Evolutionary conservation across 768 basidiomycete species (phyloP).

Genomic region (Hirschioporus abietinus): DNA sequence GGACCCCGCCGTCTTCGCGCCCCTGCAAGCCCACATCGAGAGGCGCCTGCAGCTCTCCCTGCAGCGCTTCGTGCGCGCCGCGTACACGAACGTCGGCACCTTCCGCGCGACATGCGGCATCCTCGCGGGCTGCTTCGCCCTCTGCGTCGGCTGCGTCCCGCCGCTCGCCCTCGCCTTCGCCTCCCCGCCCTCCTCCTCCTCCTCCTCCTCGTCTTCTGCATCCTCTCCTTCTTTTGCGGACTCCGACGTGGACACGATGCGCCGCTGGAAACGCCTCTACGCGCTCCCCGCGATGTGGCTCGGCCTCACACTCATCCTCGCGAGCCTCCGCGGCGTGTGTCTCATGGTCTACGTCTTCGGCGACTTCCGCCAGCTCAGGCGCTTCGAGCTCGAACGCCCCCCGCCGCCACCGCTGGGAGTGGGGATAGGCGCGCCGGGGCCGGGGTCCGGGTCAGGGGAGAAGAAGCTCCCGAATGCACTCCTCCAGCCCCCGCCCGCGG

Average conservation of each 20-base stretch:
- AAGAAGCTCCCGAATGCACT: constrained; percentile 5
- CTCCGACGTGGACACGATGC: background rate
- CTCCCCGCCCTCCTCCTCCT: constrained; percentile 26
- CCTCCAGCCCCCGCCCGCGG: background rate
- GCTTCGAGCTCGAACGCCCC: constrained; percentile 72
- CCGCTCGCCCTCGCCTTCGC: constrained; percentile 46
- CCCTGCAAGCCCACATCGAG: constrained; percentile 52
- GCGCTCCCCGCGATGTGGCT: constrained; percentile 69
- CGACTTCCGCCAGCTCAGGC: constrained; percentile 70
- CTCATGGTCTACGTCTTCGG: constrained; percentile 77
- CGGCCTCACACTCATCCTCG: constrained; percentile 55
- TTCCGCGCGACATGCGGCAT: constrained; percentile 66
- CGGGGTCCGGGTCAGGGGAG: too few species aligned
- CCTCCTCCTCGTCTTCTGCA: too few species aligned
- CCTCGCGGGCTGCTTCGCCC: constrained; percentile 50
- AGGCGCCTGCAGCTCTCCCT: constrained; percentile 60
- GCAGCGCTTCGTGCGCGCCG: constrained; percentile 59
- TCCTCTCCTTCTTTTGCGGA: too few species aligned
- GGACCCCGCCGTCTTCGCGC: constrained; percentile 57
- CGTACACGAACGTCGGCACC: constrained; percentile 69
- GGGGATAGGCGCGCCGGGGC: too few species aligned
- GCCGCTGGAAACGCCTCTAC: constrained; percentile 50
- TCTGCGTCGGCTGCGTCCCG: constrained; percentile 40
- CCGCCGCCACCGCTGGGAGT: constrained; percentile 15
- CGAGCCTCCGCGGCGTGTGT: constrained; percentile 69